Base-by-base conservation (phyloP, 495 filamentous ascomycete genomes). In the Aspergillus biplanus region DNA sequence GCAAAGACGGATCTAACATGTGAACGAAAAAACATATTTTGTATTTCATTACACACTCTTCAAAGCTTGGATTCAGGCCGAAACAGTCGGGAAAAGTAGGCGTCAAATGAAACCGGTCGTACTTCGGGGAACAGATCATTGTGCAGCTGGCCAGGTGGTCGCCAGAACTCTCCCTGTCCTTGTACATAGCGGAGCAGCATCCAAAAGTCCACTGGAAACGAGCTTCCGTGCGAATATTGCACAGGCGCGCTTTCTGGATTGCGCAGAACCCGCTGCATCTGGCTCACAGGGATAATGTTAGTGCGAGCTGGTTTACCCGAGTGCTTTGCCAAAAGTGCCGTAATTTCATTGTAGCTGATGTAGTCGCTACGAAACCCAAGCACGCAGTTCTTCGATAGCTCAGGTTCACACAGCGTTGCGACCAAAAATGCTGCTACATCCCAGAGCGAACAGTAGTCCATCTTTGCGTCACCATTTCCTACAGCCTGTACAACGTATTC, bases 131-230 rank as follows among this genome's bases (percentile, higher is more conserved):
- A 65, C 21, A 59, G 48, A 21, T 46, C 16, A 57, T 68, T 68
- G 56, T 65, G 62, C 32, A 67, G 54, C 44, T 59, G 9, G 18
- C 61, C 65, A 7, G 39, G 52, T 21, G 65, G 52, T 53, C 62
- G 56, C 58, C 59, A 58, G 39, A 68, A 68, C 39, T 44, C 31
- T 7, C 66, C 62, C 8, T 6, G 27, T 4, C 62, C 66, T 50
- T 65, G 66, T 49, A 68, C 49, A 8, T 61, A 61, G 34, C 55
- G 58, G 18, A 68, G 52, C 39, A 65, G 33, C n/a, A 68, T 62
- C 62, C 62, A 64, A 57, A 67, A 67, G 39, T 65, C 59, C 21
- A 53, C 66, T 21, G 62, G 58, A 56, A 68, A 68, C 5, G 50
- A 21, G 52, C 62, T 65, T 33, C 31, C 54, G 0, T 39, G 52